Evolutionary conservation across 805 yeast genomes (phyloP).

Genomic region (Starmerella vitae): DNA sequence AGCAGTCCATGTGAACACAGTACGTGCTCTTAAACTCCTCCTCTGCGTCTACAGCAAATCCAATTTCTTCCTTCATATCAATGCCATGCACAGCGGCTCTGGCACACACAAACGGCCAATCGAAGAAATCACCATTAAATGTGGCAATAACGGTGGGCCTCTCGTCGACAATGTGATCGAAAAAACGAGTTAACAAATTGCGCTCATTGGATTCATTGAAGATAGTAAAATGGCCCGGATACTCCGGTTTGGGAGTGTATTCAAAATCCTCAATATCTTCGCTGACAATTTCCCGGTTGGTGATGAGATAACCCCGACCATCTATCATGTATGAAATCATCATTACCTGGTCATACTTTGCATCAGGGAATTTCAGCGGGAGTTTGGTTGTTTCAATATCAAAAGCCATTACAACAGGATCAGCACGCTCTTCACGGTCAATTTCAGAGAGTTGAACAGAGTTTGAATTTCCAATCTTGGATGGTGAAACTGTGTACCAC

Average conservation of each 20-base stretch:
- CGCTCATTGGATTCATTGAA: slow-evolving; percentile 83
- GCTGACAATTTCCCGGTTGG: slow-evolving; percentile 85
- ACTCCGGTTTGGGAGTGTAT: slow-evolving; percentile 94
- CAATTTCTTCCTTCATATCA: slow-evolving; percentile 84
- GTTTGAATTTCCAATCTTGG: background rate
- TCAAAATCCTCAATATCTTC: slow-evolving; percentile 95
- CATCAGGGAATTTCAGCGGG: slow-evolving; percentile 90
- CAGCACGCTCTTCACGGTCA: slow-evolving; percentile 85
- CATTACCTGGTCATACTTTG: slow-evolving; percentile 83
- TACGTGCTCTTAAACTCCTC: slow-evolving; percentile 87
- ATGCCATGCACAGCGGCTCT: slow-evolving; percentile 73
- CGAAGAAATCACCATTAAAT: slow-evolving; percentile 96
- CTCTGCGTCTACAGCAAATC: slow-evolving; percentile 84
- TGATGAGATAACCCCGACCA: slow-evolving; percentile 88
- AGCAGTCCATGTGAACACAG: slow-evolving; percentile 96
- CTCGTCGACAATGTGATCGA: slow-evolving; percentile 77
- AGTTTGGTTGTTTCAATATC: slow-evolving; percentile 97
- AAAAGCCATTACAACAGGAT: slow-evolving; percentile 90
- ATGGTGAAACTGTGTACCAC: slow-evolving; percentile 48
- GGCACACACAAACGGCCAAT: slow-evolving; percentile 96
- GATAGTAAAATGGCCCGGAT: slow-evolving; percentile 75
- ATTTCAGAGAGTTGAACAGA: slow-evolving; percentile 53
- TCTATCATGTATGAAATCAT: slow-evolving; percentile 99
- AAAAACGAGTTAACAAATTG: slow-evolving; percentile 58
- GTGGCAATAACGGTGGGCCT: slow-evolving; percentile 96